These are phyloP conservation scores for Coniochaeta hoffmannii DNA, from an alignment of 2,329 filamentous ascomycete genomes.

Conservation along the genomic window DNA sequence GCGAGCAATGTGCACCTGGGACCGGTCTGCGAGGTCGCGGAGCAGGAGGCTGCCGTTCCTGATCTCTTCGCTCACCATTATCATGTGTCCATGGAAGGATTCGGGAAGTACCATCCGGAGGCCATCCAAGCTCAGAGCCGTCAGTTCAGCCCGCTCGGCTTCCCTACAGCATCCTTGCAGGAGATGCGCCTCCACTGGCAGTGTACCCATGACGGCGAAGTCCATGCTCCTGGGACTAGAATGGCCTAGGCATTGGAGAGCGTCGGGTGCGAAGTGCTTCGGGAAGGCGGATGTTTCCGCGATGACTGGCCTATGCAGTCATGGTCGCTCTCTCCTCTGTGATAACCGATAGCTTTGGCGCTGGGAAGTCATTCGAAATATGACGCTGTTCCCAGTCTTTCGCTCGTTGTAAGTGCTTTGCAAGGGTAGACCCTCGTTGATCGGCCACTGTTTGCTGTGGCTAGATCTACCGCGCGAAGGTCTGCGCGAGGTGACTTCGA, in stretches of 20 bases:
- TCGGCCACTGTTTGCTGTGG: background rate
- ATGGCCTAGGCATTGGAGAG: background rate
- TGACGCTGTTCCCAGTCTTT: background rate
- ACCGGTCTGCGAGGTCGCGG: constrained; percentile 46
- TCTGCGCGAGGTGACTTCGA: background rate
- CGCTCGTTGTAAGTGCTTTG: background rate
- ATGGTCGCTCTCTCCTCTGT: background rate
- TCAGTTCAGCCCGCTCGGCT: constrained; percentile 42
- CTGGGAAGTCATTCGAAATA: background rate
- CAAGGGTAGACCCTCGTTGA: background rate
- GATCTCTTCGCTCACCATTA: constrained; percentile 39
- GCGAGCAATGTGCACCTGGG: constrained; percentile 41
- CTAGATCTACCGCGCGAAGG: background rate
- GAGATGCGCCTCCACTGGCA: constrained; percentile 24
- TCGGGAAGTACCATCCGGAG: constrained; percentile 38
- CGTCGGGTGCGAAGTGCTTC: background rate
- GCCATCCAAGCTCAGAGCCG: constrained; percentile 38
- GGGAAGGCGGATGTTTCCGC: background rate
- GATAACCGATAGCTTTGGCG: background rate
- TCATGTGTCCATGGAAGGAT: constrained; percentile 37
- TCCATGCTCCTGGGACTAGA: constrained; percentile 7
- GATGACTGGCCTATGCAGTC: background rate
- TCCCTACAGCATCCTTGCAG: constrained; percentile 47
- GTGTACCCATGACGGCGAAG: constrained; percentile 2
- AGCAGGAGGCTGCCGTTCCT: constrained; percentile 35